phyloP scores from a whole-genome alignment of 768 basidiomycete species.

The Xerocomus spinulosus region DNA sequence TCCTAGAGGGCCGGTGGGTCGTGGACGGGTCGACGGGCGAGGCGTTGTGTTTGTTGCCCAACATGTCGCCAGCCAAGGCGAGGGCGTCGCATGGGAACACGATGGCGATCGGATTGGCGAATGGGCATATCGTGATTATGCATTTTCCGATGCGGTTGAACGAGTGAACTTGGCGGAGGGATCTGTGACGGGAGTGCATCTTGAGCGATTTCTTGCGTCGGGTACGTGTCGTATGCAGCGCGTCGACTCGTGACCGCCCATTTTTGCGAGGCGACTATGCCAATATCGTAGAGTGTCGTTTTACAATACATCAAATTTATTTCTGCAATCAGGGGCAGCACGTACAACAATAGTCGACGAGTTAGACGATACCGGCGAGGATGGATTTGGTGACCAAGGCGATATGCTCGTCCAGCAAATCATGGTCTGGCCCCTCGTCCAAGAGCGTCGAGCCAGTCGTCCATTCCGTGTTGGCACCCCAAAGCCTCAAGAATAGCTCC shows the following conservation, averaged over 20 bases:
- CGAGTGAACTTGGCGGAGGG: no score
- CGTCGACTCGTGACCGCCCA: no score
- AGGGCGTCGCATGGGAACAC: constrained; percentile 19
- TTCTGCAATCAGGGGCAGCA: no score
- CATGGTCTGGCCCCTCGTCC: background rate
- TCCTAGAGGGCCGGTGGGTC: constrained; percentile 23
- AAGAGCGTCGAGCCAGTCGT: background rate
- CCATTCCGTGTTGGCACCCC: constrained; percentile 34
- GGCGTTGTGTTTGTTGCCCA: constrained; percentile 21
- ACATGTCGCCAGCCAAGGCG: constrained; percentile 26
- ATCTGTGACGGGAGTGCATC: no score
- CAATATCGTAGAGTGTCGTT: no score
- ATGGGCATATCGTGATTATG: constrained; percentile 27
- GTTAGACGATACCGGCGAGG: background rate
- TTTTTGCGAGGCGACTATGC: no score
- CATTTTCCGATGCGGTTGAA: constrained; percentile 19
- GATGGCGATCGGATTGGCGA: constrained; percentile 27
- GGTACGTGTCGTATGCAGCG: no score
- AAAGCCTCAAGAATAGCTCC: constrained; percentile 13
- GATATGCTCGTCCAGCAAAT: constrained; percentile 9
- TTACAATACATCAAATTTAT: no score
- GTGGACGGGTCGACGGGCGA: constrained; percentile 16
- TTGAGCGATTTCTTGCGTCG: no score
- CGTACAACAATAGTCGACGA: no score
- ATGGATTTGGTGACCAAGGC: background rate